These are phyloP conservation scores for Phytopythium cucurbitacearum DNA, from an alignment of 352 stramenopile species.

Conservation along the genomic window DNA sequence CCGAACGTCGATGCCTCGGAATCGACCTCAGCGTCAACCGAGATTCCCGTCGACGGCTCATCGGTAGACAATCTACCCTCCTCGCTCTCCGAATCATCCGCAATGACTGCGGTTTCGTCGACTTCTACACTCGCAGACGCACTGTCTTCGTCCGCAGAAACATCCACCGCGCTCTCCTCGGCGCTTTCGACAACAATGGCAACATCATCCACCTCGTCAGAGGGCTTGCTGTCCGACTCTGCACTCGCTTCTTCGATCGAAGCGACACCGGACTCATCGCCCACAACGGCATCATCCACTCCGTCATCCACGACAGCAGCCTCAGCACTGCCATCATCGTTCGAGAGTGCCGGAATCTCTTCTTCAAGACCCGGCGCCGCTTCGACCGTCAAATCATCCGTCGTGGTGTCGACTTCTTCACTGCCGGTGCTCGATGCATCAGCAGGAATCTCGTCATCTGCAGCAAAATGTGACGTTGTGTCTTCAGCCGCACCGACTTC, in stretches of 20 bases:
- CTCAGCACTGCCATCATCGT: not conserved
- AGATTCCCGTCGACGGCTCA: not conserved
- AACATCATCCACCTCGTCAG: constrained; percentile 3
- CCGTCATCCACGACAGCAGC: not conserved
- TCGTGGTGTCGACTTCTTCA: not conserved
- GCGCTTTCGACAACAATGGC: not conserved
- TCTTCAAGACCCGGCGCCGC: constrained; percentile 1
- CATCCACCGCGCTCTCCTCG: not conserved
- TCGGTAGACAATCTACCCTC: not conserved
- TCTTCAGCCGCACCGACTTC: not conserved
- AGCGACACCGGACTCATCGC: constrained; percentile 1
- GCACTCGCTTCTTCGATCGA: constrained; percentile 5
- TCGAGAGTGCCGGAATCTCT: not conserved
- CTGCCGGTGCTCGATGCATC: not conserved
- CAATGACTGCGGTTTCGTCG: not conserved
- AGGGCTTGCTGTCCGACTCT: not conserved
- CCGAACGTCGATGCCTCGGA: not conserved
- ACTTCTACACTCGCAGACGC: not conserved
- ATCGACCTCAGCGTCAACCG: not conserved
- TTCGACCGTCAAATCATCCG: not conserved
- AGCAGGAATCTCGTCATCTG: not conserved
- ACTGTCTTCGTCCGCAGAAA: not conserved
- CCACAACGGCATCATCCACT: not conserved
- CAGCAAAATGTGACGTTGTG: not conserved
- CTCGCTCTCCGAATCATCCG: not conserved